Evolutionary conservation across 371 early-diverging fungal genomes (phyloP), one percentile per base, ranked within the genome.

Genomic region (Rhizopus sp.): DNA sequence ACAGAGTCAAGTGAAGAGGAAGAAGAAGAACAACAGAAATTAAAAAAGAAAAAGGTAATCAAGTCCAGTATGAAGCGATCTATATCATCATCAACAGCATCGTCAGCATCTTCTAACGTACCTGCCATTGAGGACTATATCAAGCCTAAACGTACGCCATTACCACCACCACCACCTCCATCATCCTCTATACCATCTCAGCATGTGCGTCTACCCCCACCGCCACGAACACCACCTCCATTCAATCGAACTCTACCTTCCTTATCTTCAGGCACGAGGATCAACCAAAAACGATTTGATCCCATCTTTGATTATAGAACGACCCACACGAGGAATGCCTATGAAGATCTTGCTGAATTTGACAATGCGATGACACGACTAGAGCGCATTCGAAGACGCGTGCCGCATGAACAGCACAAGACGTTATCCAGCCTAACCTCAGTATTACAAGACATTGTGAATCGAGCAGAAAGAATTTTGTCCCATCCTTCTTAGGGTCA

Each of bases 111-210:
- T 33, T 7, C 33, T 23, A 4, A 46, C 8, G 72, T 72, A 8
- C 76, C 76, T 17, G 63, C 76, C 15, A 75, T 75, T 53, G 76
- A 75, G 55, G 76, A 75, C 33, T 75, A 72, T 23, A 69, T 72
- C 35, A 50, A 56, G 10, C 70, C 76, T 7, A 70, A 64, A 48
- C 55, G 75, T 35, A 57, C n/a, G 0, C 37, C 48, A 2, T 53
- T 50, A 31, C 57, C 42, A 13, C 33, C 49, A 34, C 39, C 53
- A 30, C 17, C 45, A 1, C 23, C 15, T 2, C 60, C 44, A 10
- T 45, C 17, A 32, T 41, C 42, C 23, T 23, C 23, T 23, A 23
- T 23, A 15, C 53, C 39, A 3, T 31, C 16, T 30, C 45, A 47
- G 12, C 15, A 35, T 33, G 37, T 38, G 15, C 40, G 64, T 33